Evolutionary conservation across 1,284 basidiomycete genomes (phyloP).

Genomic region (Irpex sp.): DNA sequence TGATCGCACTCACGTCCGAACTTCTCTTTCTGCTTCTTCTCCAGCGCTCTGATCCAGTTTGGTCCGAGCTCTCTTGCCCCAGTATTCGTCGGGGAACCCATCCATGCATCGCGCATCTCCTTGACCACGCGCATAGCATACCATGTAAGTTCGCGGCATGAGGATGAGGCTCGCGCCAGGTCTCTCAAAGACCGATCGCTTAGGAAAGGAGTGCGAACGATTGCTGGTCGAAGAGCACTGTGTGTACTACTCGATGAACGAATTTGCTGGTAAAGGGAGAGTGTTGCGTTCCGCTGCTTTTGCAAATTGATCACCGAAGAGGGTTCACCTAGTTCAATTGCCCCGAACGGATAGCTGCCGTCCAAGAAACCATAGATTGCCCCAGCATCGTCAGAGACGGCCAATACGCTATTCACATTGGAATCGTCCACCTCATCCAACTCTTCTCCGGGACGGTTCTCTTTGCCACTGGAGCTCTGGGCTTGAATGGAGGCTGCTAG

Average conservation of each 20-base stretch:
- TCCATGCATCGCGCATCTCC: conserved; percentile 70
- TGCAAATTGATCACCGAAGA: conserved; percentile 42
- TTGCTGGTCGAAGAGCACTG: conserved; percentile 39
- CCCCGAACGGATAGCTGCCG: conserved; percentile 77
- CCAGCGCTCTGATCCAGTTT: conserved; percentile 65
- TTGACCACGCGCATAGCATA: conserved; percentile 65
- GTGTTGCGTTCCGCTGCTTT: conserved; percentile 43
- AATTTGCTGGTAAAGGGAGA: conserved; percentile 42
- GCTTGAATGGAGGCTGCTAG: conserved; percentile 55
- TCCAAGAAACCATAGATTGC: conserved; percentile 67
- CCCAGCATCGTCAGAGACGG: conserved; percentile 55
- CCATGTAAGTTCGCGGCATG: conserved; percentile 66
- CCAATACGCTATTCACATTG: conserved; percentile 60
- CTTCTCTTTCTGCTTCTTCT: conserved; percentile 57
- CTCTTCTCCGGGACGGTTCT: conserved; percentile 33
- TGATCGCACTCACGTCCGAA: conserved; percentile 52
- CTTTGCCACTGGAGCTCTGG: conserved; percentile 31
- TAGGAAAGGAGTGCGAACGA: conserved; percentile 57
- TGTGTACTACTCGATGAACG: conserved; percentile 6
- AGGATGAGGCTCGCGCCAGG: conserved; percentile 65
- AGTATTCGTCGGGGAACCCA: conserved; percentile 57
- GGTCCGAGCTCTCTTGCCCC: conserved; percentile 71
- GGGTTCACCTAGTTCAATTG: conserved; percentile 38
- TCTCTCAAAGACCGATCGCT: conserved; percentile 51
- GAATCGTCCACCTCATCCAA: conserved; percentile 49